A percentile compares a stretch with the other conserved stretches of the same genome.
Conservation (phyloP, 1,284 basidiomycete genomes). For the Marasmius fiardii region DNA sequence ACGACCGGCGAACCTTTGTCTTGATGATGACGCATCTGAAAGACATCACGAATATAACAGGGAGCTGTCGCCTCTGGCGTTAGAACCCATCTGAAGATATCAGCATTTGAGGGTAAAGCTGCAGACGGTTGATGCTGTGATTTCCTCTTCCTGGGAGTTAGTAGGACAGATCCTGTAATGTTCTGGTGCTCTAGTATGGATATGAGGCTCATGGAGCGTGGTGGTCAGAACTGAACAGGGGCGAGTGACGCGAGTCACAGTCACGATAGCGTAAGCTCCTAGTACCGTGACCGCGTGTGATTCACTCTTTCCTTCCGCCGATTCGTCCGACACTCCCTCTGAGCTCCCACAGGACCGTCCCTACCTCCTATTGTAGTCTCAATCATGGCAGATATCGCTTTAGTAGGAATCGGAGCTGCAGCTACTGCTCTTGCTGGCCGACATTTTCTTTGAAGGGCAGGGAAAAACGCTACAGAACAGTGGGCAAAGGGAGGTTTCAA, state of each 20-base stretch:
- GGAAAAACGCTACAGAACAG: conserved; percentile 69
- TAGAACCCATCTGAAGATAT: conserved; percentile 61
- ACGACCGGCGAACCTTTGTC: conserved; percentile 30
- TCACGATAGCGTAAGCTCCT: not conserved
- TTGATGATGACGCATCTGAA: conserved; percentile 45
- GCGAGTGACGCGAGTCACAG: not conserved
- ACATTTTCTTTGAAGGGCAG: conserved; percentile 57
- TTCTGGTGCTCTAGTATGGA: conserved; percentile 2
- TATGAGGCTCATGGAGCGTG: conserved; percentile 9
- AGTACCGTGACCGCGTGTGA: not conserved
- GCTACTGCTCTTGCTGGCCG: conserved; percentile 81
- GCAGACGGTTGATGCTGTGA: not conserved
- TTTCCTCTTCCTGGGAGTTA: conserved; percentile 10
- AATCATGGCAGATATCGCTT: conserved; percentile 68
- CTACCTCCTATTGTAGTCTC: not conserved
- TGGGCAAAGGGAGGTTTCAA: conserved; percentile 96
- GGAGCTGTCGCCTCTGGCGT: conserved; percentile 52
- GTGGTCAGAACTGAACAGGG: not conserved
- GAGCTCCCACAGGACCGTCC: not conserved
- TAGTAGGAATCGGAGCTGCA: conserved; percentile 77
- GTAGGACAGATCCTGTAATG: not conserved
- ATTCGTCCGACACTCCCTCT: no score
- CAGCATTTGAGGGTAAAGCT: conserved; percentile 8
- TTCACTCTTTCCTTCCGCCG: no score
- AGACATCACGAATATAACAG: conserved; percentile 61